Base-by-base conservation (phyloP, 1,139 yeast species). In the Blastobotrys ciferrii region DNA sequence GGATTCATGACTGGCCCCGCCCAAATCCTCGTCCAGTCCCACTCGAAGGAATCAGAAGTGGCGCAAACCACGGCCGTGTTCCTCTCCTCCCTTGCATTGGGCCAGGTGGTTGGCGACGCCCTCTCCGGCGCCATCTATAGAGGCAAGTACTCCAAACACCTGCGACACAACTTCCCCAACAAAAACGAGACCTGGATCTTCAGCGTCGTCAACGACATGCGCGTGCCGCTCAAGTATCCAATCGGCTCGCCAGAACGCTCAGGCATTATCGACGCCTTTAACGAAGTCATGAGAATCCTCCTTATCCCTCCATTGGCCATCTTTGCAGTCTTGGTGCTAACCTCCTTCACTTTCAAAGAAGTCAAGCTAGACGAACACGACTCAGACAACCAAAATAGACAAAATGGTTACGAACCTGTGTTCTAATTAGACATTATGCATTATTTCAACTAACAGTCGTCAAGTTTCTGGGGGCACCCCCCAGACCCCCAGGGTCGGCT, bases 21-120 rank as follows among this genome's bases (percentile, higher is more conserved):
- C 15, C 61, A 57, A 41, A 56, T 56, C 11, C 43, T 54, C 43
- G 58, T 58, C 4, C 61, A 58, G 33, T 51, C 59, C 2, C 53
- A 50, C 12, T 54, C 50, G n/a, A 18, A 47, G 6, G 57, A 56
- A 23, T 41, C 49, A 36, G 54, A 57, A 33, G 58, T 56, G 2
- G 61, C 59, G 11, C 56, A 54, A 33, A 52, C 56, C 12, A 57
- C 61, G 11, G 59, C 59, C 7, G 38, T 57, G 20, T 58, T 55
- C 45, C 48, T 55, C 42, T 52, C 60, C 14, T 54, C 56, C 36
- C 50, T 55, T 37, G 50, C 51, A 5, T 37, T 57, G 15, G 57
- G 57, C n/a, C 53, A 52, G 37, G 55, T 53, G 12, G 42, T 54
- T 13, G 57, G 56, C 14, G 53, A 52, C 38, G 53, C 56, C 20